Evolutionary conservation across 306 rosid genomes (phyloP), one percentile per base, ranked within the genome.

Genomic region (Quercus suber): DNA sequence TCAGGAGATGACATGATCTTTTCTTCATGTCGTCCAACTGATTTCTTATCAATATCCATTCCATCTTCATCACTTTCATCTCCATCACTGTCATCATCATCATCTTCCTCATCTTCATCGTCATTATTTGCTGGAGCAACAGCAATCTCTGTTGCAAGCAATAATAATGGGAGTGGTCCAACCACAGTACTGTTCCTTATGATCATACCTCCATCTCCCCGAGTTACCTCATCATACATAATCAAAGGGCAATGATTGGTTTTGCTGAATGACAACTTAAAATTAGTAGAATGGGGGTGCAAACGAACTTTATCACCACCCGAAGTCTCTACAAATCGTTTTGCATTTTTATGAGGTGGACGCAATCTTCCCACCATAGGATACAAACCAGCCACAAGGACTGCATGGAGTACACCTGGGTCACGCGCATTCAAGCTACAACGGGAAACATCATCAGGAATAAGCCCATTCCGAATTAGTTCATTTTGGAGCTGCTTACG

Each of bases 351-450:
- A 12, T 51, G 53, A 25, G 88, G 79, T 28, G 78, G 30, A 80
- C 67, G 37, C 84, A 91, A 83, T 87, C 84, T 90, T 77, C 99
- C 99, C 55, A 91, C 88, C 96, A 82, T 91, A 6, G 99, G 99
- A 90, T 95, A 95, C 83, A 91, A 83, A 82, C 98, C 96, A 3
- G 99, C 92, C 71, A 89, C 89, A 64, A 95, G 86, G 65, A 95
- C 89, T 0, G 97, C 90, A 51, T 91, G 94, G 73, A 95, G 87
- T 73, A 95, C 80, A 15, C 98, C 99, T 28, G 93, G 88, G 72
- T 89, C 87, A 27, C 74, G 51, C 4, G 98, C 87, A 88, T 93
- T 95, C 76, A 81, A 33, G 76, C 89, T 95, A 81, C 87, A 91
- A 79, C 76, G 75, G 13, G 88, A 83, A 79, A 79, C 79, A 72